Conservation (phyloP, 495 filamentous ascomycete species). For the Paragyromitra xinjiangensis region DNA sequence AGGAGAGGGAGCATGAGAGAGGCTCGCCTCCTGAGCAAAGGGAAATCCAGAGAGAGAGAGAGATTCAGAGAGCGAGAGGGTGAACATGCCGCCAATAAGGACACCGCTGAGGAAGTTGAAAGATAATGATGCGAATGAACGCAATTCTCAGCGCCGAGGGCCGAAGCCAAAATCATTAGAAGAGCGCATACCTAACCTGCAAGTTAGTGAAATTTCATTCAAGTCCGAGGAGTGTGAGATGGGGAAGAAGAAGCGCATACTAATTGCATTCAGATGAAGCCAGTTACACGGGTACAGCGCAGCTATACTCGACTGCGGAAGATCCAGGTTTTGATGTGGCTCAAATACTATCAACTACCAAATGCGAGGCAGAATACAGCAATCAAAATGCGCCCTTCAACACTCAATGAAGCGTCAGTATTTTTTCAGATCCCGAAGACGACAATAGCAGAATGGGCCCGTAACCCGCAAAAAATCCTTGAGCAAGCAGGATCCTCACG, state of each 20-base stretch:
- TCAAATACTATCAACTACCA: constrained; percentile 17
- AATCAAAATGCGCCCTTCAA: constrained; percentile 10
- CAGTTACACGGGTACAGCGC: constrained; percentile 14
- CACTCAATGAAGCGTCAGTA: constrained; percentile 7
- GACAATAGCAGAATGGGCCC: neutral
- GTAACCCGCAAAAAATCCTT: too few species aligned
- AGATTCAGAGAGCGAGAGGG: too few species aligned
- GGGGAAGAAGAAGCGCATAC: neutral
- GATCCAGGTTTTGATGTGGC: constrained; percentile 21
- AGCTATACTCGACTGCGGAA: constrained; percentile 12
- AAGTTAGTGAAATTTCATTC: too few species aligned
- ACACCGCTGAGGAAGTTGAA: too few species aligned
- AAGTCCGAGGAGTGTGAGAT: too few species aligned
- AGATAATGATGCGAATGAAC: neutral
- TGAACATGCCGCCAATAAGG: too few species aligned
- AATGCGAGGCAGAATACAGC: neutral
- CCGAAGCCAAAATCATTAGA: too few species aligned
- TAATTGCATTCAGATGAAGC: constrained; percentile 9
- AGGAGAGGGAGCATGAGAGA: too few species aligned
- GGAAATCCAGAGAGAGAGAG: too few species aligned
- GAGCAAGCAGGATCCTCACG: too few species aligned
- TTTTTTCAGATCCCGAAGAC: constrained; percentile 25
- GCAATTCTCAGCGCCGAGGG: neutral
- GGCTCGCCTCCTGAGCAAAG: too few species aligned
- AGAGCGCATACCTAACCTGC: too few species aligned